Percentiles rank a stretch among this genome's conserved stretches.
phyloP scores from a whole-genome alignment of 306 rosid species.

The Trichosanthes truncata region DNA sequence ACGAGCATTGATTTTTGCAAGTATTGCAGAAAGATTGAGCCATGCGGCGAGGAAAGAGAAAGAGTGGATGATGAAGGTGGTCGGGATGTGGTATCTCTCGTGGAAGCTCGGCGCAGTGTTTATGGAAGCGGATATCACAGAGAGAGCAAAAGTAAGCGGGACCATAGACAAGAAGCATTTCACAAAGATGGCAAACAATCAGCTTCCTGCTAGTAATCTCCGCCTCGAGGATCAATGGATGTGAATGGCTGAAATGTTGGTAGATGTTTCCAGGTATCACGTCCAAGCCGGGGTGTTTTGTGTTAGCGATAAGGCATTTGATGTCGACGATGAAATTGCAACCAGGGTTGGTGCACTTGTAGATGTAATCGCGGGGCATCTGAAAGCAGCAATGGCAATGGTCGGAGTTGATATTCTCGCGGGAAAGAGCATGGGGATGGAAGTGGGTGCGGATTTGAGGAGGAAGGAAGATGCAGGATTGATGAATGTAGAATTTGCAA shows the following conservation, averaged over 20 bases:
- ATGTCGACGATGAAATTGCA: background rate
- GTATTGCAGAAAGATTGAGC: background rate
- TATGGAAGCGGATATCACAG: background rate
- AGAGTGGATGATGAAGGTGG: background rate
- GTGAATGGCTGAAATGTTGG: background rate
- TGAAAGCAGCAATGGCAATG: background rate
- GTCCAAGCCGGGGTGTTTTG: background rate
- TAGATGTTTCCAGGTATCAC: background rate
- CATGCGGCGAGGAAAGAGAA: background rate
- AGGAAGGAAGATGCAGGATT: background rate
- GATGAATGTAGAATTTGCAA: background rate
- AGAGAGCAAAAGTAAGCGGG: background rate
- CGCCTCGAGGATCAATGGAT: background rate
- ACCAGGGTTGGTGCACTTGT: background rate
- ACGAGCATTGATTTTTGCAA: background rate
- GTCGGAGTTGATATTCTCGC: background rate
- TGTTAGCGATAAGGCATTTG: background rate
- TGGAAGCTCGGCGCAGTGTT: background rate
- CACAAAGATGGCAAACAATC: background rate
- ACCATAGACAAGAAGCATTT: background rate
- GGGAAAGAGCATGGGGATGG: background rate
- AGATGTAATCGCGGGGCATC: background rate
- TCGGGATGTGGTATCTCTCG: background rate
- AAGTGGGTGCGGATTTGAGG: background rate
- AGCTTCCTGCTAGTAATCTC: background rate